A percentile compares a stretch with the other conserved stretches of the same genome.
Evolutionary conservation across 305 asterid species (phyloP).

Genomic region (Fraxinus paxiana): DNA sequence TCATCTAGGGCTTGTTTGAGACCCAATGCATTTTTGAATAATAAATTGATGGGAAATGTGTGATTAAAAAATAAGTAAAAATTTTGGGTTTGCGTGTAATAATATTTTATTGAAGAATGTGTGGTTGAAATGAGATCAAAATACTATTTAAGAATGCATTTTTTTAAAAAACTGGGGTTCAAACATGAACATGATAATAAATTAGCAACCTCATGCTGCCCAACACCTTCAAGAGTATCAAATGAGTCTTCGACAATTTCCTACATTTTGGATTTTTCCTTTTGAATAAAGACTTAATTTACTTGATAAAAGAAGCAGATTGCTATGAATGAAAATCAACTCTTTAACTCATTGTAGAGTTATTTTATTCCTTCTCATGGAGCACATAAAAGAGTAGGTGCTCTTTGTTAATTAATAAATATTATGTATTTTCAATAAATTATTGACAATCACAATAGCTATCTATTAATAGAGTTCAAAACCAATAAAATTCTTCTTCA

Average conservation of each 20-base stretch:
- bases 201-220: neutral
- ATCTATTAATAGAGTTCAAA: neutral
- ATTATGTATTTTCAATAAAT: neutral
- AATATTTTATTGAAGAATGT: neutral
- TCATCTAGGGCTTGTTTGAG: neutral
- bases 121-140: neutral
- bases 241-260: neutral
- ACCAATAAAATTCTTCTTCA: neutral
- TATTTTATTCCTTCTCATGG: neutral
- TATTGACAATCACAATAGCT: neutral
- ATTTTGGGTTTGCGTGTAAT: no score
- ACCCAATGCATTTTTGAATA: neutral
- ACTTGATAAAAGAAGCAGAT: neutral
- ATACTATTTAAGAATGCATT: neutral
- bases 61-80: no score
- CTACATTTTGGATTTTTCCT: neutral
- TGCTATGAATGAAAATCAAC: neutral
- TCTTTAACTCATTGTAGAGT: neutral
- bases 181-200: neutral
- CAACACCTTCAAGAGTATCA: neutral
- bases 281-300: neutral
- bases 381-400: neutral
- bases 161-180: neutral
- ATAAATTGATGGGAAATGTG: neutral
- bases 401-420: neutral